These are phyloP conservation scores for Starmerella riodocensis DNA, from an alignment of 805 yeast species.

Conservation along the genomic window DNA sequence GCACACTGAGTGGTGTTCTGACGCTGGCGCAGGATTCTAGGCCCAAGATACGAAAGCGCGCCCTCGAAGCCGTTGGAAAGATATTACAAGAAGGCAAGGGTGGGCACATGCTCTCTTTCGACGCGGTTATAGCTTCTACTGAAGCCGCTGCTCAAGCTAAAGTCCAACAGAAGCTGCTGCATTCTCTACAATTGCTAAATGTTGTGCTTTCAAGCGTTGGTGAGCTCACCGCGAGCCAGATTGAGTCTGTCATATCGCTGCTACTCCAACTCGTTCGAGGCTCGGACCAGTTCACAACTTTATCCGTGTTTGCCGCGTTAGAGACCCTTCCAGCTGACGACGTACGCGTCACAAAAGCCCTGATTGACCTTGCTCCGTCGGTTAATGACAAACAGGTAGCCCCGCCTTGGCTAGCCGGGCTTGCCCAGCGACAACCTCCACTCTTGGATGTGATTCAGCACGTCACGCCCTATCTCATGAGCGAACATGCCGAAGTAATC, in stretches of 20 bases:
- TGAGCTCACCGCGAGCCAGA: conserved; percentile 62
- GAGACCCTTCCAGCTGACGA: conserved; percentile 63
- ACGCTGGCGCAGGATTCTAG: conserved; percentile 74
- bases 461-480: conserved; percentile 46
- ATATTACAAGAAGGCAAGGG: conserved; percentile 58
- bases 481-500: conserved; percentile 47
- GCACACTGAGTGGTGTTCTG: conserved; percentile 22
- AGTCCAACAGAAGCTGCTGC: conserved; percentile 40
- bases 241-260: conserved; percentile 62
- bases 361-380: conserved; percentile 71
- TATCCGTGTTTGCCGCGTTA: conserved; percentile 70
- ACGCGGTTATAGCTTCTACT: conserved; percentile 58
- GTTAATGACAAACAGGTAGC: conserved; percentile 71
- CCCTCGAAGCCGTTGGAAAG: conserved; percentile 69
- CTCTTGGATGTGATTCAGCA: conserved; percentile 44
- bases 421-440: conserved; percentile 54
- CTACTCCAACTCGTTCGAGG: conserved; percentile 65
- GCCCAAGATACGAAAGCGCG: conserved; percentile 92
- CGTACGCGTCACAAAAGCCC: conserved; percentile 34
- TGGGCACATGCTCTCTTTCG: conserved; percentile 66
- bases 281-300: conserved; percentile 72
- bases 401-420: conserved; percentile 90
- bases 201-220: conserved; percentile 39
- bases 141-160: conserved; percentile 34
- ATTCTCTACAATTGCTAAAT: conserved; percentile 60